Base-by-base conservation (phyloP, 2,329 filamentous ascomycete species). In the Cladosporium phlei region DNA sequence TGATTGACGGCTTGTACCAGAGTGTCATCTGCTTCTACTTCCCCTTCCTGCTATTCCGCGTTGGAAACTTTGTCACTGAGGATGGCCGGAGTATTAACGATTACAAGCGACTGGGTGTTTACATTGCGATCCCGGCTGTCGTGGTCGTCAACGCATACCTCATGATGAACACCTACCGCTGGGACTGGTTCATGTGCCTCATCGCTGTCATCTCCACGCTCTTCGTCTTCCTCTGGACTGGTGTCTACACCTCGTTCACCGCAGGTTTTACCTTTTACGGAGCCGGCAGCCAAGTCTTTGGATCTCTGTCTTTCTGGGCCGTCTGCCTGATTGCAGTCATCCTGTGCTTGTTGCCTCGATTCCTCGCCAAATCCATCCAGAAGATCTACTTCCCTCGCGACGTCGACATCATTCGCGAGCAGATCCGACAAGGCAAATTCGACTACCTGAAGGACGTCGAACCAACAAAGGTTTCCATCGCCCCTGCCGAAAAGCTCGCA, bases 221-320 rank as follows among this genome's bases (percentile, higher is more conserved):
- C 22, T 79, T 96, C 59, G 80, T 97, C 61, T 98, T 89, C 75
- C 85, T 95, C 71, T 97, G 93, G 89, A 96, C 93, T 5, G 93
- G 89, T 22, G 77, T 95, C 28, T 98, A 94, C 69, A 82, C 83
- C 0, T 75, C 77, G 2, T 79, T 80, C 59, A 71, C 71, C 17
- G 66, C 67, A 1, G 77, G 78, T 37, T 76, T 71, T 58, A 68
- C 76, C 28, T 86, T 97, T 68, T 96, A 91, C 71, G 75, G 85
- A 54, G 79, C 87, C 2, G 91, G 82, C 4, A 68, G 77, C 1
- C 80, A 97, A 67, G 80, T 94, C 8, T 97, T 95, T 55, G 80
- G 80, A 21, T 76, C 88, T 51, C 74, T 91, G 33, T 82, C 82
- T 1, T 98, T 96, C 72, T 98, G 93, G 93, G 83, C 86, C 14